phyloP scores from a whole-genome alignment of 345 rosid species.

The Euphorbia tirucalli region DNA sequence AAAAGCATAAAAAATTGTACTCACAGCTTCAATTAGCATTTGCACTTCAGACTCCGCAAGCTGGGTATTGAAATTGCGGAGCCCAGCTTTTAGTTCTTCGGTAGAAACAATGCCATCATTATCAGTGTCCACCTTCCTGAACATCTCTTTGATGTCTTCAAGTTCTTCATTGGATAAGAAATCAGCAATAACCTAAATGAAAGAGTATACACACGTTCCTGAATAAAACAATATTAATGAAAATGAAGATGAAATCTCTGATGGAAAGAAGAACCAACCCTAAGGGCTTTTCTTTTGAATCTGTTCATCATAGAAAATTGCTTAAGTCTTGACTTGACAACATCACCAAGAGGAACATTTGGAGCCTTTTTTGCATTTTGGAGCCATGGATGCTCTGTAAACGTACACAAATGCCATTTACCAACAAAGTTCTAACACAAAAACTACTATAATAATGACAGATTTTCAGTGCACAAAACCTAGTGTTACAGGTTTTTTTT shows the following conservation, averaged over 20 bases:
- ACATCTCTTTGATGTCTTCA: constrained; percentile 89
- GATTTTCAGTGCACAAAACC: neutral
- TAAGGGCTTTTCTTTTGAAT: constrained; percentile 98
- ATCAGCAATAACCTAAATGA: constrained; percentile 82
- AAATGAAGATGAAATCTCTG: constrained; percentile 11
- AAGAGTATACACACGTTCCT: constrained; percentile 7
- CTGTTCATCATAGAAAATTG: constrained; percentile 99
- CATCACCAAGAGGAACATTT: constrained; percentile 96
- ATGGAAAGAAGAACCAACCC: constrained; percentile 56
- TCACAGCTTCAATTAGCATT: constrained; percentile 96
- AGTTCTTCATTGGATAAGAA: constrained; percentile 88
- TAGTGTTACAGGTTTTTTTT: neutral
- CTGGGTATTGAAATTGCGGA: constrained; percentile 65
- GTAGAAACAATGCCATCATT: constrained; percentile 83
- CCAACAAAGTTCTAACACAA: neutral
- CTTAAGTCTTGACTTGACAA: constrained; percentile 91
- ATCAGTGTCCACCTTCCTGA: constrained; percentile 90
- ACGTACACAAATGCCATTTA: constrained; percentile 11
- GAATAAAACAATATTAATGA: neutral
- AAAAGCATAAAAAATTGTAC: constrained; percentile 26
- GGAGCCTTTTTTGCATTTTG: constrained; percentile 98
- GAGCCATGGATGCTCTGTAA: constrained; percentile 95
- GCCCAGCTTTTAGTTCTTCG: constrained; percentile 91
- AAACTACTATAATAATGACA: constrained; percentile 1
- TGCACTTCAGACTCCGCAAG: constrained; percentile 94